phyloP scores from a whole-genome alignment of 805 yeast species.

The Yarrowia alimentaria region DNA sequence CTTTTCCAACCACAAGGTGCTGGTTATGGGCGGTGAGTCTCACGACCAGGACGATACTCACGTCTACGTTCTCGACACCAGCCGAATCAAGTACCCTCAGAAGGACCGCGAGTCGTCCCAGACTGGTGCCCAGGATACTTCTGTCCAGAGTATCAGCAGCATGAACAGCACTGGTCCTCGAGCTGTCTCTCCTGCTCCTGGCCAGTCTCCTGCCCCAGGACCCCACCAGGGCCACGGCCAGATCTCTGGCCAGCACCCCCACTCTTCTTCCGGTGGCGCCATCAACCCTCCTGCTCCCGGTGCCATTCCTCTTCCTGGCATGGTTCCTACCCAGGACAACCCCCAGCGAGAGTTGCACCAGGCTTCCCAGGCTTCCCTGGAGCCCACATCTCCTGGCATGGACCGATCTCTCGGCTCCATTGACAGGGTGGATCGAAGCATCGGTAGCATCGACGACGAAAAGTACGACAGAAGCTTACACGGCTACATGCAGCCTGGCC shows the following conservation, averaged over 20 bases:
- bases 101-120: too few species aligned
- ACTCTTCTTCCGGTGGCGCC: neutral
- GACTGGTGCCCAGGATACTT: too few species aligned
- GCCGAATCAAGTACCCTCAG: constrained; percentile 46
- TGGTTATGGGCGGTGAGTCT: constrained; percentile 91
- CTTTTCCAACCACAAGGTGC: constrained; percentile 60
- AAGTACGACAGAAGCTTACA: constrained; percentile 12
- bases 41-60: constrained; percentile 55
- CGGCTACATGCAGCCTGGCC: constrained; percentile 3
- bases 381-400: too few species aligned
- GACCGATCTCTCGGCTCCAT: constrained; percentile 1
- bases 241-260: neutral
- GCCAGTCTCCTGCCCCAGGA: constrained; percentile 8
- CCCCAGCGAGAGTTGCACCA: neutral
- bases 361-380: too few species aligned
- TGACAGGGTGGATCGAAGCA: neutral
- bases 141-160: constrained; percentile 9
- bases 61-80: constrained; percentile 62
- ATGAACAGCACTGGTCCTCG: neutral
- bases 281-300: constrained; percentile 23
- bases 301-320: constrained; percentile 17
- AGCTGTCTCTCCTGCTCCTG: neutral
- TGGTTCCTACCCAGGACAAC: neutral
- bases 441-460: constrained; percentile 20
- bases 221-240: neutral